These are phyloP conservation scores for Clavispora vitiphila DNA, from an alignment of 805 yeast genomes.

Conservation along the genomic window DNA sequence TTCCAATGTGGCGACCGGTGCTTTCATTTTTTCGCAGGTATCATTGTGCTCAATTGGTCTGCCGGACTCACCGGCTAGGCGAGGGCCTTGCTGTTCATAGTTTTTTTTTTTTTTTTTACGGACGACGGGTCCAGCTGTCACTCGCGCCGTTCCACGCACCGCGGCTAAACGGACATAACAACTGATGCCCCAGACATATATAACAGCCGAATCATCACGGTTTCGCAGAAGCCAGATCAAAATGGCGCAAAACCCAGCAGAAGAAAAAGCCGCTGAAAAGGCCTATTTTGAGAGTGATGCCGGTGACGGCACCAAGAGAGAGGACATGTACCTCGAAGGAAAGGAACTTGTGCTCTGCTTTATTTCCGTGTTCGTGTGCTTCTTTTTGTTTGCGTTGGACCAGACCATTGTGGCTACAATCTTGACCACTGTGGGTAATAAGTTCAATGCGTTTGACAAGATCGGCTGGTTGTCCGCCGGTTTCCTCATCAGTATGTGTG, in stretches of 20 bases:
- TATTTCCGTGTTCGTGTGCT: conserved; percentile 22
- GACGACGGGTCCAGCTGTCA: too few relatives aligned
- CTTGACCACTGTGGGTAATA: conserved; percentile 30
- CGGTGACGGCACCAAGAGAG: conserved; percentile 38
- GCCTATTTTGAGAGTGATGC: conserved; percentile 35
- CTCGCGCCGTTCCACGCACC: background rate
- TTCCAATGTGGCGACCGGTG: too few relatives aligned
- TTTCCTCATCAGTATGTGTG: conserved; percentile 30
- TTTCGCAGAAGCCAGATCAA: too few relatives aligned
- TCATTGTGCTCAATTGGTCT: too few relatives aligned
- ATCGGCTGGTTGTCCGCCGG: conserved; percentile 39
- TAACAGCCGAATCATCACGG: too few relatives aligned
- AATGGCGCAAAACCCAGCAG: background rate
- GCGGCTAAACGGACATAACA: background rate
- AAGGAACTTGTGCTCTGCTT: conserved; percentile 20
- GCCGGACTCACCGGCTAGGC: too few relatives aligned
- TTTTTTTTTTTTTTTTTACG: too few relatives aligned
- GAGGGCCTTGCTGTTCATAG: too few relatives aligned
- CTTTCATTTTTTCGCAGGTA: too few relatives aligned
- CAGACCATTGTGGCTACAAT: conserved; percentile 36
- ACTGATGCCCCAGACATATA: background rate
- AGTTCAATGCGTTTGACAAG: conserved; percentile 29
- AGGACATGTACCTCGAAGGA: conserved; percentile 34
- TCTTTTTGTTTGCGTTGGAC: conserved; percentile 34
- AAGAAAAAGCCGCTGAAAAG: background rate